Percentiles rank a stretch among this genome's conserved stretches.
Evolutionary conservation across 192 early-diverging fungal species (phyloP).

Genomic region (Coemansia sp.): DNA sequence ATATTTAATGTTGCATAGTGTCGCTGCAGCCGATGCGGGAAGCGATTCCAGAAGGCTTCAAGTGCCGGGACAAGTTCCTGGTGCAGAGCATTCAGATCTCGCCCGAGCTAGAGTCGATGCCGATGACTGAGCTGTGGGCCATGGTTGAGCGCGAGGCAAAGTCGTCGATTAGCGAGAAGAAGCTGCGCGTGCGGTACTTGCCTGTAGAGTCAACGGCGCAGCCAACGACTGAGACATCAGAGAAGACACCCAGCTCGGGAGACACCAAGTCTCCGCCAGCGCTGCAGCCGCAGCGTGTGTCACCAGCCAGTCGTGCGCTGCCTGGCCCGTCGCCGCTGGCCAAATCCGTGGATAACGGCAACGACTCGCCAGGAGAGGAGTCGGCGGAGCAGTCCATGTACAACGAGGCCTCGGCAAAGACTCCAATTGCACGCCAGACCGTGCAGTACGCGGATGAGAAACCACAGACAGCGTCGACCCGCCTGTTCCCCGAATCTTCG

Average conservation of each 20-base stretch:
- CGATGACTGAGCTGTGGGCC: constrained; percentile 69
- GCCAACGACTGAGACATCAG: neutral
- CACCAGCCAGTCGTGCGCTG: constrained; percentile 13
- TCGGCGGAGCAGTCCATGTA: neutral
- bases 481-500: constrained; percentile 34
- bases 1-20: constrained; percentile 52
- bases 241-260: neutral
- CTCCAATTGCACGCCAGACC: neutral
- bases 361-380: constrained; percentile 1
- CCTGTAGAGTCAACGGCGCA: constrained; percentile 41
- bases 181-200: constrained; percentile 61
- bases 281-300: constrained; percentile 12
- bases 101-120: constrained; percentile 63
- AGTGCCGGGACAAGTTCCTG: constrained; percentile 97
- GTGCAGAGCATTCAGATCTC: constrained; percentile 83
- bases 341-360: constrained; percentile 14
- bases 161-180: constrained; percentile 65
- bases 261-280: constrained; percentile 1
- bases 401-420: constrained; percentile 1
- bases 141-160: constrained; percentile 62
- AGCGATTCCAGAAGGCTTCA: constrained; percentile 72
- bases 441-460: neutral
- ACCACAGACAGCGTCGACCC: constrained; percentile 12
- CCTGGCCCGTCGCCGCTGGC: constrained; percentile 39
- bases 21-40: constrained; percentile 86